These are phyloP conservation scores for Parasitella parasitica DNA, from an alignment of 371 early-diverging fungal species.

Conservation along the genomic window DNA sequence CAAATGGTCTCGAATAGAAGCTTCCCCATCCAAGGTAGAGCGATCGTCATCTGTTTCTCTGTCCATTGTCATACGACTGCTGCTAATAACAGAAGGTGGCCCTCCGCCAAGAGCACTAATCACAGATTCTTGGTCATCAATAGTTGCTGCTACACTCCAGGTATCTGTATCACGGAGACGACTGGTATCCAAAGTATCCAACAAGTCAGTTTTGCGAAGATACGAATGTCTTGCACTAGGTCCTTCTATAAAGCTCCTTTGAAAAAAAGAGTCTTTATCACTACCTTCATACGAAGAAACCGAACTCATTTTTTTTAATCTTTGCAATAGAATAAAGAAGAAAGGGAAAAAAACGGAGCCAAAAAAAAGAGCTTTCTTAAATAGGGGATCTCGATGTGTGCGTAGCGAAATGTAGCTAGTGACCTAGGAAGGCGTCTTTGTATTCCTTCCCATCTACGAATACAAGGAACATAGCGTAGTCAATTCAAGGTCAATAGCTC, in stretches of 20 bases:
- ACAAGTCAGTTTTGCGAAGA: constrained; percentile 50
- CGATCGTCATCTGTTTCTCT: constrained; percentile 27
- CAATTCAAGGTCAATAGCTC: too few relatives aligned
- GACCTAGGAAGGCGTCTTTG: too few relatives aligned
- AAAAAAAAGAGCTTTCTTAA: too few relatives aligned
- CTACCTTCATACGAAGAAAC: constrained; percentile 53
- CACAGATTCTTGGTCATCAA: constrained; percentile 54
- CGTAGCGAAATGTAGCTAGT: too few relatives aligned
- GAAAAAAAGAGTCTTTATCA: constrained; percentile 42
- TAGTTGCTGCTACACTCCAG: constrained; percentile 56
- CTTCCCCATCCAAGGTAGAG: constrained; percentile 32
- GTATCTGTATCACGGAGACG: constrained; percentile 45
- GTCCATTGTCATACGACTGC: constrained; percentile 19
- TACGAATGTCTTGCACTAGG: constrained; percentile 30
- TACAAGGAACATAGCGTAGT: too few relatives aligned
- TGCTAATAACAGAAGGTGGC: constrained; percentile 27
- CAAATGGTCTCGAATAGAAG: constrained; percentile 21
- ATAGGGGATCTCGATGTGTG: too few relatives aligned
- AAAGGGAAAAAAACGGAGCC: neutral
- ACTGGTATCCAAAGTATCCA: constrained; percentile 43
- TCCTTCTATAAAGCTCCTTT: constrained; percentile 28
- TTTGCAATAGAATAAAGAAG: neutral
- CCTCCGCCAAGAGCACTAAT: constrained; percentile 45
- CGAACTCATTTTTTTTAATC: constrained; percentile 32
- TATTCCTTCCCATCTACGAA: too few relatives aligned